Percentiles rank a stretch among this genome's conserved stretches.
Evolutionary conservation across 1,284 basidiomycete species (phyloP).

Genomic region (Athelia psychrophila): DNA sequence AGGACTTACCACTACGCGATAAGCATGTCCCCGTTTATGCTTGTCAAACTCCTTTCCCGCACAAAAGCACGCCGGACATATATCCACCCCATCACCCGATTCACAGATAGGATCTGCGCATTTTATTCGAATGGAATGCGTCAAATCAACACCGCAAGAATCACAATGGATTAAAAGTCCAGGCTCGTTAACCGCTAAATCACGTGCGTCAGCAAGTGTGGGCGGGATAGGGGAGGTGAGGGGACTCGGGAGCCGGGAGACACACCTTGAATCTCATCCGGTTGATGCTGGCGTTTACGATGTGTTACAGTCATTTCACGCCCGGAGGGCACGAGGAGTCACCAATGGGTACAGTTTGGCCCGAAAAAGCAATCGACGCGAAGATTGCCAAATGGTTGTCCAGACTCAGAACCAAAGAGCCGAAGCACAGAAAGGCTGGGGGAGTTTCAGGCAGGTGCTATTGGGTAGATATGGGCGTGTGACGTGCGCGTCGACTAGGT

Average conservation of each 20-base stretch:
- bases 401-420: background rate
- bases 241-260: slow-evolving; percentile 12
- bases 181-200: slow-evolving; percentile 69
- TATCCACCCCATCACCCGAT: slow-evolving; percentile 75
- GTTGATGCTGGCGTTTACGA: slow-evolving; percentile 67
- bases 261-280: slow-evolving; percentile 75
- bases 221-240: slow-evolving; percentile 10
- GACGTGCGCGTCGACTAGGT: background rate
- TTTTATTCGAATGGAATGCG: slow-evolving; percentile 90
- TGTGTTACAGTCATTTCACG: slow-evolving; percentile 71
- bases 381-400: background rate
- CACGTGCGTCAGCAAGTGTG: slow-evolving; percentile 11
- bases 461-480: background rate
- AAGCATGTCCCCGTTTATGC: slow-evolving; percentile 89
- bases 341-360: background rate
- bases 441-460: background rate
- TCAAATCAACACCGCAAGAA: slow-evolving; percentile 70
- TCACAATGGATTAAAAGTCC: slow-evolving; percentile 78
- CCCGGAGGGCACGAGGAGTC: background rate
- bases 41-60: slow-evolving; percentile 85
- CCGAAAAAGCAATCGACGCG: slow-evolving; percentile 1
- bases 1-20: slow-evolving; percentile 83
- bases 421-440: background rate
- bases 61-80: slow-evolving; percentile 91
- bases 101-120: slow-evolving; percentile 83